Percentiles rank a stretch among this genome's conserved stretches.
phyloP scores from a whole-genome alignment of 176 grass and related monocot genomes.

The Aegilops umbellulata region DNA sequence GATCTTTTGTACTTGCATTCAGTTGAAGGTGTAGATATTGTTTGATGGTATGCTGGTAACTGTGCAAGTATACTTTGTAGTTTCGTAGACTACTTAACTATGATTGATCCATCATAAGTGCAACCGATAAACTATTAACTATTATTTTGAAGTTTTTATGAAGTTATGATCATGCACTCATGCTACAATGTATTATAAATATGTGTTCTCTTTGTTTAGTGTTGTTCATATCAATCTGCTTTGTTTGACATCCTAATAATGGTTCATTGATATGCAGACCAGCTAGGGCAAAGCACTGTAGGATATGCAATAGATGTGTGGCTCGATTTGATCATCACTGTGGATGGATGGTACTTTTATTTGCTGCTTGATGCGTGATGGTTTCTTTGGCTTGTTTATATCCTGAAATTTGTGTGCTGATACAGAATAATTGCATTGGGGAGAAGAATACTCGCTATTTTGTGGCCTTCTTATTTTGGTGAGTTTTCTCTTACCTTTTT shows the following conservation, averaged over 20 bases:
- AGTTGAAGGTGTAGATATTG: not conserved
- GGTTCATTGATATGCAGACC: conserved; percentile 57
- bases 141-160: conserved; percentile 11
- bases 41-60: not conserved
- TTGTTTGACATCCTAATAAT: conserved; percentile 36
- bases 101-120: not conserved
- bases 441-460: conserved; percentile 99
- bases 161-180: not conserved
- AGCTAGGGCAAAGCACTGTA: conserved; percentile 96
- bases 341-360: conserved; percentile 87
- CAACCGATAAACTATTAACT: conserved; percentile 3
- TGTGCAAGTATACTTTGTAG: conserved; percentile 1
- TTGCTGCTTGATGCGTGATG: conserved; percentile 24
- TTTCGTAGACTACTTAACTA: conserved; percentile 5
- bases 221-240: conserved; percentile 6
- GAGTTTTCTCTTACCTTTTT: conserved; percentile 37
- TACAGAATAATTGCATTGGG: conserved; percentile 98
- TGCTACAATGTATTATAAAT: conserved; percentile 5
- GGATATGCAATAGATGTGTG: conserved; percentile 96
- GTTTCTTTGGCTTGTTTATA: conserved; percentile 16
- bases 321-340: conserved; percentile 99
- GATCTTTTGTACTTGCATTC: not conserved
- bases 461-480: conserved; percentile 94
- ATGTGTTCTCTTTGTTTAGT: not conserved
- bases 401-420: conserved; percentile 41